Evolutionary conservation across 2,329 filamentous ascomycete genomes (phyloP), one percentile per base, ranked within the genome.

Genomic region (Apiospora saccharicola): DNA sequence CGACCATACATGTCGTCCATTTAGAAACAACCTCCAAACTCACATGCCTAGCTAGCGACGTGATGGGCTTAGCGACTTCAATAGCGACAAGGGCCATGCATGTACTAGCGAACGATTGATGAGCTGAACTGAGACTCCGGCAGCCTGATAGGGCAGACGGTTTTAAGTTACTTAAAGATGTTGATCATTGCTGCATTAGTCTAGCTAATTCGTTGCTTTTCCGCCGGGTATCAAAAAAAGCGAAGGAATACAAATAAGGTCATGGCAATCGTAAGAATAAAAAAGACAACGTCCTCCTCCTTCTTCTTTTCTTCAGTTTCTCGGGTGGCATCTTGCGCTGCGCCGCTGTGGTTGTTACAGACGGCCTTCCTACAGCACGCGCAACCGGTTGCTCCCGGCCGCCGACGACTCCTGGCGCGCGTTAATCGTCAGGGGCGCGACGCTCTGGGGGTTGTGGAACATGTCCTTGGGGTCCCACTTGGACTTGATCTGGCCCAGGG

Each of bases 381-480:
- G 57, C 53, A 30, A 10, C 37, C 41, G 37, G 22, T 57, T 51
- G 13, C 46, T n/a, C 19, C 46, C 8, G 0, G 16, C 46, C 22
- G 72, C 72, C 10, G 43, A 34, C 46, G 72, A 71, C 37, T 69
- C 53, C 53, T 73, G 72, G 6, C 67, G 69, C 24, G 51, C 70
- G 41, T 61, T 70, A 13, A 71, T 30, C 41, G 71, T 71, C 14
- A 34, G 75, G 3, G 77, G 76, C 47, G 79, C 79, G n/a, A 89
- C 82, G 74, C 86, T 90, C 78, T 91, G 89, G 0, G 89, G 89
- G 73, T 91, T 91, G 69, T 86, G 85, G 75, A 91, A 91, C 0
- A 89, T 70, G 73, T 90, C 85, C 0, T 78, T 75, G 0, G 89
- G 86, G 76, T 91, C 90, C 79, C 86, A 86, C 2, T 78, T 81